Base-by-base conservation (phyloP, 371 early-diverging fungal genomes). In the Mucor ambiguus region DNA sequence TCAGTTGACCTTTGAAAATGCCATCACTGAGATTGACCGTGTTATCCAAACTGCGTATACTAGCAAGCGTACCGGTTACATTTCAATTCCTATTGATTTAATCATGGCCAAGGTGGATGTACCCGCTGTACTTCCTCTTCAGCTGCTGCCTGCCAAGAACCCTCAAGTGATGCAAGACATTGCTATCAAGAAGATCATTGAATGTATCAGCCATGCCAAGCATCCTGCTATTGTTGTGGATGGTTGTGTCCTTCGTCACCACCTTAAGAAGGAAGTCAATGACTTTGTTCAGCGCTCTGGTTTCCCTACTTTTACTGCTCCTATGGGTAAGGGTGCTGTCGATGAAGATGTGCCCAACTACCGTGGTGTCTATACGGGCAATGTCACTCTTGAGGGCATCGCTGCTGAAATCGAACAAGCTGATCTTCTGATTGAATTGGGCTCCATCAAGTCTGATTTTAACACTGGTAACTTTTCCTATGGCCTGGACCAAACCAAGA, bases 401-500 rank as follows among this genome's bases (percentile, higher is more conserved):
- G 58, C 48, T 58, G 52, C 72, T 11, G 80, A 78, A 41, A 72
- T 86, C 11, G 67, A 74, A 48, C 24, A 65, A 14, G 54, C 77
- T 18, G 83, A 86, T 57, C 58, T 83, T 26, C 72, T 86, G 29
- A 54, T 86, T 22, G 75, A 76, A 28, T 44, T 86, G 44, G 85
- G 85, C 4, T 63, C 79, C 11, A 61, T 84, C 61, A 74, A 78
- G 49, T 68, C 80, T 38, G 86, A 86, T 65, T 83, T 80, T 64
- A 86, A 86, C 60, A 84, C 83, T 16, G 86, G 83, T 60, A 78
- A 78, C 26, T 85, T 79, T 66, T 68, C 80, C 6, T 73, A 68
- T 46, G 66, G 61, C 16, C 35, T 76, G 26, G 79, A 74, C 28
- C 63, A 46, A 12, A 66, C 58, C 20, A 76, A 76, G 59, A 69